Evolutionary conservation across 139 green algal genomes (phyloP).

Genomic region (Chlamydomonas sp.): DNA sequence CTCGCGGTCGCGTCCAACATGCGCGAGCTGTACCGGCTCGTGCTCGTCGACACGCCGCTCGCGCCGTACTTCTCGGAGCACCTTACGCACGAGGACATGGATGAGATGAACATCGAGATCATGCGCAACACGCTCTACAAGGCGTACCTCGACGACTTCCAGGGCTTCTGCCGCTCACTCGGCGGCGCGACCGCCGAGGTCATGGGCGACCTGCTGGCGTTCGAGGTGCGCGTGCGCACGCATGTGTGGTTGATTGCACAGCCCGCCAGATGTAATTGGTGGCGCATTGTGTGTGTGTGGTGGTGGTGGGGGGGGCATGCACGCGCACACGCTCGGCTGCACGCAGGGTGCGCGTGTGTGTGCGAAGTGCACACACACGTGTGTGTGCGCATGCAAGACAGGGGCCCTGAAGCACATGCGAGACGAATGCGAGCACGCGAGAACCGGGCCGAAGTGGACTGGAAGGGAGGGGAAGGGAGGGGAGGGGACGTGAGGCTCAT

Average conservation of each 20-base stretch:
- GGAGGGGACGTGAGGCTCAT: too few species aligned
- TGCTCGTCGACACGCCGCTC: slow-evolving; percentile 94
- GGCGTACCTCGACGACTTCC: slow-evolving; percentile 97
- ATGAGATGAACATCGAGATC: slow-evolving; percentile 99
- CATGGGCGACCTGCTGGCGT: slow-evolving; percentile 89
- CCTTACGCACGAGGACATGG: slow-evolving; percentile 84
- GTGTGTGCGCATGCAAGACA: too few species aligned
- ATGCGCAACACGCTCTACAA: slow-evolving; percentile 98
- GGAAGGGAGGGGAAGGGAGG: too few species aligned
- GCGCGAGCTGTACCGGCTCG: slow-evolving; percentile 92
- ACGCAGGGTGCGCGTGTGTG: too few species aligned
- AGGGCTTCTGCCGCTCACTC: slow-evolving; percentile 65
- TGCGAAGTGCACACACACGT: too few species aligned
- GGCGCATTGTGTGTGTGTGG: too few species aligned
- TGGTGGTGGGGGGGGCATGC: too few species aligned
- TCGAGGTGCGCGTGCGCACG: slow-evolving; percentile 81
- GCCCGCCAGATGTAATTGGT: too few species aligned
- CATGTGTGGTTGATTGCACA: too few species aligned
- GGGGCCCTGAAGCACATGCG: too few species aligned
- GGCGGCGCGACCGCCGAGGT: slow-evolving; percentile 82
- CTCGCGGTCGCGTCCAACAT: slow-evolving; percentile 93
- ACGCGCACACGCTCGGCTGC: background rate
- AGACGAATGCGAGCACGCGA: too few species aligned
- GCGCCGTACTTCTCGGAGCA: slow-evolving; percentile 91
- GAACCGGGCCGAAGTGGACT: too few species aligned